A percentile compares a stretch with the other conserved stretches of the same genome.
Evolutionary conservation across 1,284 basidiomycete genomes (phyloP).

Genomic region (Pholiota adiposa): DNA sequence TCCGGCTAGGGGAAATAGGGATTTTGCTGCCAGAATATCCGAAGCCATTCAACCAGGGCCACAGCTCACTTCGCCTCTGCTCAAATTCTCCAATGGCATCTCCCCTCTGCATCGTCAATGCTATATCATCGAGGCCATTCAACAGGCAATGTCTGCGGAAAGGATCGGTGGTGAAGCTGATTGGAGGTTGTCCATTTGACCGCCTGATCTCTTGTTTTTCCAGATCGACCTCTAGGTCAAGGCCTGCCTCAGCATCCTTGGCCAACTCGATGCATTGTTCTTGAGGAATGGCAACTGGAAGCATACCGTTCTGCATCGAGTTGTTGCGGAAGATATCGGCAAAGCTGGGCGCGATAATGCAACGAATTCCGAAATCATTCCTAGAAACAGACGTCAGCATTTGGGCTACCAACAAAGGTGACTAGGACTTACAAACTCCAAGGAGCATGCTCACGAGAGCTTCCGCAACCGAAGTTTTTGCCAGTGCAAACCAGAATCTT

Average conservation of each 20-base stretch:
- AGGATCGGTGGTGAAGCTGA: conserved; percentile 81
- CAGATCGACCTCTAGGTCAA: conserved; percentile 89
- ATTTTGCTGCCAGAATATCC: conserved; percentile 84
- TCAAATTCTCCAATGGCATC: conserved; percentile 79
- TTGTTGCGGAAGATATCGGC: conserved; percentile 95
- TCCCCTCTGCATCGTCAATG: conserved; percentile 83
- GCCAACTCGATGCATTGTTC: conserved; percentile 79
- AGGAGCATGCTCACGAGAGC: conserved; percentile 93
- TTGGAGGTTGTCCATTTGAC: conserved; percentile 71
- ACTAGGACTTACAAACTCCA: conserved; percentile 82
- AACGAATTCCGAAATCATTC: conserved; percentile 94
- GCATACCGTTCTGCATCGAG: conserved; percentile 96
- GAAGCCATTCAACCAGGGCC: conserved; percentile 96
- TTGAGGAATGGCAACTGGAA: conserved; percentile 81
- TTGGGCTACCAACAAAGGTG: conserved; percentile 1
- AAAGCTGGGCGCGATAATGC: conserved; percentile 92
- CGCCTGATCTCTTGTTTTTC: conserved; percentile 87
- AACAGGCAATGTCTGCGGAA: conserved; percentile 93
- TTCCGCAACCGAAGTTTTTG: conserved; percentile 94
- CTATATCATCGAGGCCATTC: conserved; percentile 95
- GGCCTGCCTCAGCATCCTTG: conserved; percentile 79
- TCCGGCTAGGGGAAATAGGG: conserved; percentile 51
- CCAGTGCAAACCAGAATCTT: conserved; percentile 91
- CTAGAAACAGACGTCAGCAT: conserved; percentile 38
- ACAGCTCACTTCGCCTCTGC: conserved; percentile 69